Evolutionary conservation across 1,139 yeast genomes (phyloP).

Genomic region (Schizosaccharomyces versatilis): DNA sequence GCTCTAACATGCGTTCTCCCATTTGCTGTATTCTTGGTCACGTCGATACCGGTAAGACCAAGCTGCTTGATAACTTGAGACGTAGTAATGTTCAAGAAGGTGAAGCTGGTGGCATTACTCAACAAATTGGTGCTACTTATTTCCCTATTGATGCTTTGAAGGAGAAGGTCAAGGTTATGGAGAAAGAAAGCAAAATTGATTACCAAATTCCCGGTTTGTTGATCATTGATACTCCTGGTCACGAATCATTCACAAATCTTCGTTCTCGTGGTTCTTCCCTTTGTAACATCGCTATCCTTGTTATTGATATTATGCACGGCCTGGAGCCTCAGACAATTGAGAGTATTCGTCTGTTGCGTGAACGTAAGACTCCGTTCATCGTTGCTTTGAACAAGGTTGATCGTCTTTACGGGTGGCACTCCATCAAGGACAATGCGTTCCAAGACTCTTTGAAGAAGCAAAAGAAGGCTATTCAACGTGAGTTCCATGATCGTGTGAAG

Average conservation of each 20-base stretch:
- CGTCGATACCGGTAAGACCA: slow-evolving; percentile 98
- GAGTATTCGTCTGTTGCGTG: slow-evolving; percentile 74
- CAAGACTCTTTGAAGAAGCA: slow-evolving; percentile 80
- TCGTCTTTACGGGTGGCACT: slow-evolving; percentile 87
- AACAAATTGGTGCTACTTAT: slow-evolving; percentile 98
- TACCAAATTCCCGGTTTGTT: slow-evolving; percentile 93
- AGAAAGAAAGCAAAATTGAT: slow-evolving; percentile 50
- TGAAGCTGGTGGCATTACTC: slow-evolving; percentile 99
- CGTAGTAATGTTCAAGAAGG: slow-evolving; percentile 99
- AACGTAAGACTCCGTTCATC: slow-evolving; percentile 90
- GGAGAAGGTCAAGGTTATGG: slow-evolving; percentile 79
- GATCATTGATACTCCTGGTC: slow-evolving; percentile 97
- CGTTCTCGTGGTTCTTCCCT: slow-evolving; percentile 97
- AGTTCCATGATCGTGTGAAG: slow-evolving; percentile 69
- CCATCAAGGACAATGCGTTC: slow-evolving; percentile 77
- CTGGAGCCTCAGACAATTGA: slow-evolving; percentile 92
- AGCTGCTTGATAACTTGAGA: slow-evolving; percentile 84
- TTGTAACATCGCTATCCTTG: slow-evolving; percentile 96
- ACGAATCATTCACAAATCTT: slow-evolving; percentile 93
- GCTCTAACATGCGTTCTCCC: slow-evolving; percentile 64
- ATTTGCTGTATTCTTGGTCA: slow-evolving; percentile 97
- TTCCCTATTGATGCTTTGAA: slow-evolving; percentile 91
- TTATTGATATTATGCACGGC: slow-evolving; percentile 97
- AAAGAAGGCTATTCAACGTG: slow-evolving; percentile 64
- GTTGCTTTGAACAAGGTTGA: slow-evolving; percentile 94